These are phyloP conservation scores for Rhodotorula glutinis DNA, from an alignment of 1,284 basidiomycete genomes.

Conservation along the genomic window DNA sequence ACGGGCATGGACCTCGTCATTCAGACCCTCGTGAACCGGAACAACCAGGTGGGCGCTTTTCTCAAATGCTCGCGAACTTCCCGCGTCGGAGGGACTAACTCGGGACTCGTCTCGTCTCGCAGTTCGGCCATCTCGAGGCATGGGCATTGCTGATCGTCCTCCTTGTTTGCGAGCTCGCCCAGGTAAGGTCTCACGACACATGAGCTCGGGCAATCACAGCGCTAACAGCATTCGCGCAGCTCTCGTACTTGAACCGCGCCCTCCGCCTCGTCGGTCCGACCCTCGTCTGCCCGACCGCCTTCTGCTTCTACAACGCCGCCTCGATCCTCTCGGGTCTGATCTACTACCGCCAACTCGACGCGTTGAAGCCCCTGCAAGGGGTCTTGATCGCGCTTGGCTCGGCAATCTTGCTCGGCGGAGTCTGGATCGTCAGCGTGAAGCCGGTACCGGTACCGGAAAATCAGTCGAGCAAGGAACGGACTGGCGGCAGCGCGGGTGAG, in stretches of 20 bases:
- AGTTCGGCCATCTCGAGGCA: constrained; percentile 52
- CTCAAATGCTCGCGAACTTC: no score
- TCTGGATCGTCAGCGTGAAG: constrained; percentile 70
- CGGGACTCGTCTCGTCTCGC: not conserved
- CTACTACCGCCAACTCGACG: constrained; percentile 83
- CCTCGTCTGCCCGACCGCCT: constrained; percentile 87
- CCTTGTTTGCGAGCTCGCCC: constrained; percentile 67
- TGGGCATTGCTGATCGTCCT: constrained; percentile 74
- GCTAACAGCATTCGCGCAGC: constrained; percentile 47
- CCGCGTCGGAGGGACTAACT: not conserved
- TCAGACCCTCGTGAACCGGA: constrained; percentile 61
- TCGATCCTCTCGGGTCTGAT: constrained; percentile 65
- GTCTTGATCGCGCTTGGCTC: constrained; percentile 75
- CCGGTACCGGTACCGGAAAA: not conserved
- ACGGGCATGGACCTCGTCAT: constrained; percentile 86
- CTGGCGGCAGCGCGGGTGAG: constrained; percentile 1
- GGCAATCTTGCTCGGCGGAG: constrained; percentile 73
- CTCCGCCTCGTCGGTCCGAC: constrained; percentile 81
- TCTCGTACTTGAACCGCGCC: constrained; percentile 91
- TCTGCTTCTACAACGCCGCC: constrained; percentile 92
- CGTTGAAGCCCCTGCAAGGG: constrained; percentile 67
- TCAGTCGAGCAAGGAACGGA: constrained; percentile 6
- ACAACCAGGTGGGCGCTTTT: constrained; percentile 71
- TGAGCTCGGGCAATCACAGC: no score
- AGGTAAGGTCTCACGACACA: constrained; percentile 52